A percentile compares a stretch with the other conserved stretches of the same genome.
Conservation (phyloP, 2,329 filamentous ascomycete species). For the Penicillium digitatum region DNA sequence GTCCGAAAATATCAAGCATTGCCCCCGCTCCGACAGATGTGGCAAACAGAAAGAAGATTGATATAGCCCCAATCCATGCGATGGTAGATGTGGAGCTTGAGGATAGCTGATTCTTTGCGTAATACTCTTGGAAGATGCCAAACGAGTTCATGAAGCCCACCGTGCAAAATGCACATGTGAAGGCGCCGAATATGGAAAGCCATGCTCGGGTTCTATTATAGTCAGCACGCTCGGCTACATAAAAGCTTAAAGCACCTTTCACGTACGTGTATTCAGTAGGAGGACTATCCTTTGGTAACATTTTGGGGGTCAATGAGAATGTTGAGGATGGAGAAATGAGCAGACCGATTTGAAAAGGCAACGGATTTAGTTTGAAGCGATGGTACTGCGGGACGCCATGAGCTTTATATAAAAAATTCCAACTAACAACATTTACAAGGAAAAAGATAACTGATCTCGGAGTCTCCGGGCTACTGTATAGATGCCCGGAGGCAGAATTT, state of each 20-base stretch:
- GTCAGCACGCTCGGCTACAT: background rate
- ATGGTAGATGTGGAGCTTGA: constrained; percentile 29
- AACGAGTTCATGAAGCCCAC: constrained; percentile 41
- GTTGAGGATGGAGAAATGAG: no score
- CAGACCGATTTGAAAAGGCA: background rate
- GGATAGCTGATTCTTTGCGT: constrained; percentile 24
- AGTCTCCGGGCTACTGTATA: constrained; percentile 8
- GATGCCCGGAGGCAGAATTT: background rate
- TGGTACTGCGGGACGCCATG: background rate
- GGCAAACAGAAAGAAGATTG: constrained; percentile 33
- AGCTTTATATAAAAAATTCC: background rate
- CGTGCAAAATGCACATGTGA: constrained; percentile 33
- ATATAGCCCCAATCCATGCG: constrained; percentile 34
- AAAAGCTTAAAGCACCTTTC: background rate
- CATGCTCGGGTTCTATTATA: constrained; percentile 24
- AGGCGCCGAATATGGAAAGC: constrained; percentile 30
- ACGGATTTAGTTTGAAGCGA: background rate
- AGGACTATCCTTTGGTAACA: background rate
- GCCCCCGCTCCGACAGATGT: constrained; percentile 28
- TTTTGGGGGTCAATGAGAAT: background rate
- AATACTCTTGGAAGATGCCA: constrained; percentile 37
- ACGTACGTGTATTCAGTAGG: constrained; percentile 26
- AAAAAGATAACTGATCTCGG: background rate
- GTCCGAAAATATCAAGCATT: constrained; percentile 33
- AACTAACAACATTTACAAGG: background rate